These are phyloP conservation scores for Fraxinus dipetala DNA, from an alignment of 305 asterid genomes.

Conservation along the genomic window DNA sequence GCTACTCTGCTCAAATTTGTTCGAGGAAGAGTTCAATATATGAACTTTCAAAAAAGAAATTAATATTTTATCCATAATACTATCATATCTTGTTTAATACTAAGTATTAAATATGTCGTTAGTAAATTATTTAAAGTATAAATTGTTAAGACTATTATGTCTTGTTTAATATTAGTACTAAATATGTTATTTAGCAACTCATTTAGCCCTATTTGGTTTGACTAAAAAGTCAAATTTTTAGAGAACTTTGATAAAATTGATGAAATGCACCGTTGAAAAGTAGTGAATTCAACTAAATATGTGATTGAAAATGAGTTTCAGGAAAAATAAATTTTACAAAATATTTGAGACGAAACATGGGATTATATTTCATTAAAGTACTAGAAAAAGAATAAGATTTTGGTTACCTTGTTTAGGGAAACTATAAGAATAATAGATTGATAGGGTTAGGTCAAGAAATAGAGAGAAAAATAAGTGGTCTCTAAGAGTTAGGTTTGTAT, in stretches of 20 bases:
- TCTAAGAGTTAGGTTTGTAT: constrained; percentile 14
- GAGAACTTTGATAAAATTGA: no score
- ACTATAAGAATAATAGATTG: neutral
- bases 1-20: neutral
- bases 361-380: neutral
- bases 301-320: neutral
- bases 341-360: no score
- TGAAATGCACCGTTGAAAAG: neutral
- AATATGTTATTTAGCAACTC: neutral
- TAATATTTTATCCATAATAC: neutral
- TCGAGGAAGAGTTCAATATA: neutral
- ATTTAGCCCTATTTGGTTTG: neutral
- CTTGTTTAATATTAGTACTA: neutral
- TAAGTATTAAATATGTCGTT: neutral
- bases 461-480: constrained; percentile 1
- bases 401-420: neutral
- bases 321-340: no score
- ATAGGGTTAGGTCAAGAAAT: neutral
- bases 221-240: no score
- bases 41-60: neutral
- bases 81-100: neutral
- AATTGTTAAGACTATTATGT: neutral
- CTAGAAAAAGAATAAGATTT: neutral
- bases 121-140: neutral
- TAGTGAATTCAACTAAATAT: neutral